These are phyloP conservation scores for Plasmodium gallinaceum DNA, from an alignment of 169 alveolate genomes.

Conservation along the genomic window DNA sequence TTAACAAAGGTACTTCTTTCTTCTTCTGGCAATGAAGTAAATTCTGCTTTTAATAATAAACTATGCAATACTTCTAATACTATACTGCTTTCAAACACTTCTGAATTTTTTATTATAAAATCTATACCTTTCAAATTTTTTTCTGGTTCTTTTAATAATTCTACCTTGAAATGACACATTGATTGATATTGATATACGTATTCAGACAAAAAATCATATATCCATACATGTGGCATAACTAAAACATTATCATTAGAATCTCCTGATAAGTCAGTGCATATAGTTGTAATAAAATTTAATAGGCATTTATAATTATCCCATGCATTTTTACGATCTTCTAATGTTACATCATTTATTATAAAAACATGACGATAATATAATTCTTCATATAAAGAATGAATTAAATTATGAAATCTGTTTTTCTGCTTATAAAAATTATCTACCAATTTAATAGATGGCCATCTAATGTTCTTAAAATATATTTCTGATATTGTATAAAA, in stretches of 20 bases:
- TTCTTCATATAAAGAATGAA: constrained; percentile 89
- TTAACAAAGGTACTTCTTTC: constrained; percentile 30
- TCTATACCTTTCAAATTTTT: constrained; percentile 75
- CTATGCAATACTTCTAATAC: constrained; percentile 67
- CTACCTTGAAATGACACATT: constrained; percentile 79
- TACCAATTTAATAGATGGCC: constrained; percentile 89
- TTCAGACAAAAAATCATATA: constrained; percentile 90
- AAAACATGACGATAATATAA: constrained; percentile 89
- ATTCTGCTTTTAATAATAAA: constrained; percentile 55
- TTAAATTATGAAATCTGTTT: constrained; percentile 85
- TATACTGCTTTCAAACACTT: constrained; percentile 28
- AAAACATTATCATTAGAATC: constrained; percentile 77
- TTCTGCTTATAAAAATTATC: constrained; percentile 87
- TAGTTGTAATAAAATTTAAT: constrained; percentile 82
- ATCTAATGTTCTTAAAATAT: constrained; percentile 82
- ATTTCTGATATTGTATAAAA: constrained; percentile 84
- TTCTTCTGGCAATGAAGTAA: constrained; percentile 27
- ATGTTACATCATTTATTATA: constrained; percentile 84
- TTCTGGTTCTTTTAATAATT: constrained; percentile 52
- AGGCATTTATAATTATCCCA: constrained; percentile 88
- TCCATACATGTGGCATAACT: constrained; percentile 88
- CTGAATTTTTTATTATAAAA: constrained; percentile 55
- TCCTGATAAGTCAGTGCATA: constrained; percentile 75
- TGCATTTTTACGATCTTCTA: constrained; percentile 86
- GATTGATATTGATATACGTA: constrained; percentile 89